These are phyloP conservation scores for Aurinia saxatilis DNA, from an alignment of 345 rosid genomes.

Conservation along the genomic window DNA sequence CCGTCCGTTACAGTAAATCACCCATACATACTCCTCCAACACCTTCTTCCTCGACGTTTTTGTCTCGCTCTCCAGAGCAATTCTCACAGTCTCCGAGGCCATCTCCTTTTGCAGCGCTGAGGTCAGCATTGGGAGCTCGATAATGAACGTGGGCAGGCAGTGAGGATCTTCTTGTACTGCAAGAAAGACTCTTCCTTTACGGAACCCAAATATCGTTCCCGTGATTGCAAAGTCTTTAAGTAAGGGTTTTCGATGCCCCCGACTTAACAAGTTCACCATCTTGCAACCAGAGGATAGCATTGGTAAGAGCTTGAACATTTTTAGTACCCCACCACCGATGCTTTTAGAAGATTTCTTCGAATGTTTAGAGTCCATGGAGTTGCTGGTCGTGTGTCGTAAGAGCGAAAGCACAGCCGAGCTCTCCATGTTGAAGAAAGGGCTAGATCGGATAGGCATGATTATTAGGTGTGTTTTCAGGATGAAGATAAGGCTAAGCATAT, in stretches of 20 bases:
- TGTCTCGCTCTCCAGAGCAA: conserved; percentile 86
- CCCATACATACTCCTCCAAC: conserved; percentile 93
- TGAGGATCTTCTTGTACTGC: conserved; percentile 96
- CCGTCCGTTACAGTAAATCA: conserved; percentile 81
- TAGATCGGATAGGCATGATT: conserved; percentile 59
- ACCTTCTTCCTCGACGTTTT: conserved; percentile 67
- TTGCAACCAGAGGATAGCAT: conserved; percentile 97
- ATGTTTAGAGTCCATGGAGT: conserved; percentile 36
- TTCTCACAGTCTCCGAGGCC: conserved; percentile 83
- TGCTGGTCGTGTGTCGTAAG: conserved; percentile 44
- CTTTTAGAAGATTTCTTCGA: conserved; percentile 34
- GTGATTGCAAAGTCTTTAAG: conserved; percentile 80
- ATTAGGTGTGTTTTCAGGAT: neutral
- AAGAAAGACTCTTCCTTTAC: conserved; percentile 70
- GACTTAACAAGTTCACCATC: conserved; percentile 75
- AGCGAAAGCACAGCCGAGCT: conserved; percentile 63
- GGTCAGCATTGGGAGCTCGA: conserved; percentile 82
- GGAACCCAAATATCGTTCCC: conserved; percentile 79
- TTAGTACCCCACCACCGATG: conserved; percentile 53
- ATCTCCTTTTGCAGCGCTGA: conserved; percentile 72
- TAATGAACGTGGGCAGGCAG: conserved; percentile 64
- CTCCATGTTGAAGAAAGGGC: conserved; percentile 67
- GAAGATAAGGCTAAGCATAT: conserved; percentile 7
- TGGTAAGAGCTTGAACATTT: conserved; percentile 83
- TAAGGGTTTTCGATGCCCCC: conserved; percentile 56